Percentiles rank a stretch among this genome's conserved stretches.
These are phyloP conservation scores for Kwoniella sp. DNA, from an alignment of 768 basidiomycete genomes.

Conservation along the genomic window DNA sequence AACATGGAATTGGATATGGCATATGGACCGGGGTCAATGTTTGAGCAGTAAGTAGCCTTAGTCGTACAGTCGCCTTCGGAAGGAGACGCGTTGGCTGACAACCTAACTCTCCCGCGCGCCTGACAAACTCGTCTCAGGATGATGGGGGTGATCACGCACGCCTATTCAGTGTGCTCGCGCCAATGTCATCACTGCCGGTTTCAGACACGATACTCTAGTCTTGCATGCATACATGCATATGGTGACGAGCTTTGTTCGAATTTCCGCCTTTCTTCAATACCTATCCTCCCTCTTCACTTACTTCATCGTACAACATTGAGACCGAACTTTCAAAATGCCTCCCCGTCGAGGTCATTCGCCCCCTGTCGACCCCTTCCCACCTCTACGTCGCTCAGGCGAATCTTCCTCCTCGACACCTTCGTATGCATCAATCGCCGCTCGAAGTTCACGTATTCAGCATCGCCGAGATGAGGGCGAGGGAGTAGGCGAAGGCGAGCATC, in stretches of 20 bases:
- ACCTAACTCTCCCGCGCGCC: too few species aligned
- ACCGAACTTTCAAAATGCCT: slow-evolving; percentile 11
- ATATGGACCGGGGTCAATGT: too few species aligned
- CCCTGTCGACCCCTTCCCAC: slow-evolving; percentile 27
- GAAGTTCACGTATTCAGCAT: slow-evolving; percentile 7
- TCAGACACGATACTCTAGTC: too few species aligned
- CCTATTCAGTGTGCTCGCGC: too few species aligned
- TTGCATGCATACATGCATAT: background rate
- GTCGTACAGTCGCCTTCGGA: too few species aligned
- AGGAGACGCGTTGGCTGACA: too few species aligned
- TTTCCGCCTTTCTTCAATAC: background rate
- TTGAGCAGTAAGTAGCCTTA: too few species aligned
- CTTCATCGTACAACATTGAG: background rate
- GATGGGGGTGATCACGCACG: too few species aligned
- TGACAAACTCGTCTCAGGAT: too few species aligned
- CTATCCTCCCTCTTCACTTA: background rate
- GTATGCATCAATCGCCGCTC: slow-evolving; percentile 29
- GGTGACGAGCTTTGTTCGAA: background rate
- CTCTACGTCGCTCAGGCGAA: slow-evolving; percentile 17
- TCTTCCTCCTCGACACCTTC: slow-evolving; percentile 13
- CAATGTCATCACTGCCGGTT: too few species aligned
- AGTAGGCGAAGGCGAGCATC: background rate
- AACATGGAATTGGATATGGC: too few species aligned
- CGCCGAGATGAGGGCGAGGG: background rate
- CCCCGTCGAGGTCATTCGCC: slow-evolving; percentile 15